These are phyloP conservation scores for Lepidium sativum DNA, from an alignment of 345 rosid genomes.

Conservation along the genomic window DNA sequence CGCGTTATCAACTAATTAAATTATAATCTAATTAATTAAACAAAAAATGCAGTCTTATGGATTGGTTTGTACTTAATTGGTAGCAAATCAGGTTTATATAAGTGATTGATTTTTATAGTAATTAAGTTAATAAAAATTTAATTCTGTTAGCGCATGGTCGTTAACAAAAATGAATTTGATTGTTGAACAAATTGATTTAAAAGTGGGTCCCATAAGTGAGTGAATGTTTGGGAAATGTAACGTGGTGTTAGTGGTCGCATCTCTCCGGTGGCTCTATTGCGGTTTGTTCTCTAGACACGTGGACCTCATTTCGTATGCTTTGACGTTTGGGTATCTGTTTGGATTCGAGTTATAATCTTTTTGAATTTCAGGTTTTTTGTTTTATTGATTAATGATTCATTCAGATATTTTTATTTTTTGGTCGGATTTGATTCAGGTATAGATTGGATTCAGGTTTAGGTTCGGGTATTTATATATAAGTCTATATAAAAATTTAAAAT, in stretches of 20 bases:
- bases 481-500: too few species aligned
- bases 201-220: background rate
- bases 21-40: background rate
- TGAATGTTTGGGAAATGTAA: background rate
- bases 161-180: background rate
- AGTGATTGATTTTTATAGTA: background rate
- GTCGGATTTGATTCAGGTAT: too few species aligned
- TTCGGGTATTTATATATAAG: too few species aligned
- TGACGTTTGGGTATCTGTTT: too few species aligned
- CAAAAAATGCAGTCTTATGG: background rate
- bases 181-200: background rate
- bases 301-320: background rate
- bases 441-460: too few species aligned
- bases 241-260: conserved; percentile 5
- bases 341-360: too few species aligned
- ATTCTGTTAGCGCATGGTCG: conserved; percentile 4
- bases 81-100: background rate
- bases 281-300: conserved; percentile 7
- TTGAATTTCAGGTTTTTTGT: too few species aligned
- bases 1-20: background rate
- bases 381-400: too few species aligned
- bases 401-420: too few species aligned
- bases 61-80: conserved; percentile 6
- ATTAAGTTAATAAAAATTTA: too few species aligned
- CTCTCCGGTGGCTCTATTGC: conserved; percentile 2